Conservation (phyloP, 2,329 filamentous ascomycete species). For the Pleurostoma richardsiae region DNA sequence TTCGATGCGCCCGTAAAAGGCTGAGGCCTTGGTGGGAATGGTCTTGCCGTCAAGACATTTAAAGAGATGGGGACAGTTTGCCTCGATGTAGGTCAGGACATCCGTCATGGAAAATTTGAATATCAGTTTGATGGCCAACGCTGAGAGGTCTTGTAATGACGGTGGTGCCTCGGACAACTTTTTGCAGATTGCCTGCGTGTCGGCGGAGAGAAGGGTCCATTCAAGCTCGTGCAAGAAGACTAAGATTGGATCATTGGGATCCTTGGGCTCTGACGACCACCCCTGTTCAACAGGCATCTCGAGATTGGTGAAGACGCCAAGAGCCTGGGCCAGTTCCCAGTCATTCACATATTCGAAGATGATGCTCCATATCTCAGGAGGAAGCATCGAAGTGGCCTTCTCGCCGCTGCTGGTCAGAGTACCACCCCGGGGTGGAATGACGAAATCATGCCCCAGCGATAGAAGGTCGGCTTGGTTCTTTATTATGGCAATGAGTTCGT, state of each 20-base stretch:
- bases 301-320: conserved; percentile 76
- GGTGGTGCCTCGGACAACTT: conserved; percentile 68
- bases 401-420: conserved; percentile 24
- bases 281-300: conserved; percentile 56
- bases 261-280: conserved; percentile 59
- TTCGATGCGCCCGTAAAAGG: conserved; percentile 76
- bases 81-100: conserved; percentile 64
- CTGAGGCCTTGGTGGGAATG: conserved; percentile 82
- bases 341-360: conserved; percentile 81
- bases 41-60: conserved; percentile 82
- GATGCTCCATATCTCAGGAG: conserved; percentile 84
- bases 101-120: conserved; percentile 85
- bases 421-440: conserved; percentile 35
- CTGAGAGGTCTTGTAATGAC: conserved; percentile 66
- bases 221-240: conserved; percentile 76
- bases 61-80: conserved; percentile 66
- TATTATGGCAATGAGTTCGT: conserved; percentile 68
- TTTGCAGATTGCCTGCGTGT: conserved; percentile 65
- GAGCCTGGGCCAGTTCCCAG: conserved; percentile 82
- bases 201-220: conserved; percentile 74
- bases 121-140: conserved; percentile 78
- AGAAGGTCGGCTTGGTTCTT: conserved; percentile 74
- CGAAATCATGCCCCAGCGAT: conserved; percentile 67
- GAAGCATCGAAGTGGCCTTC: conserved; percentile 47
- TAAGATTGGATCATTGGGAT: conserved; percentile 59